Evolutionary conservation across 2,329 filamentous ascomycete genomes (phyloP), one percentile per base, ranked within the genome.

Genomic region (Apiospora saccharicola): DNA sequence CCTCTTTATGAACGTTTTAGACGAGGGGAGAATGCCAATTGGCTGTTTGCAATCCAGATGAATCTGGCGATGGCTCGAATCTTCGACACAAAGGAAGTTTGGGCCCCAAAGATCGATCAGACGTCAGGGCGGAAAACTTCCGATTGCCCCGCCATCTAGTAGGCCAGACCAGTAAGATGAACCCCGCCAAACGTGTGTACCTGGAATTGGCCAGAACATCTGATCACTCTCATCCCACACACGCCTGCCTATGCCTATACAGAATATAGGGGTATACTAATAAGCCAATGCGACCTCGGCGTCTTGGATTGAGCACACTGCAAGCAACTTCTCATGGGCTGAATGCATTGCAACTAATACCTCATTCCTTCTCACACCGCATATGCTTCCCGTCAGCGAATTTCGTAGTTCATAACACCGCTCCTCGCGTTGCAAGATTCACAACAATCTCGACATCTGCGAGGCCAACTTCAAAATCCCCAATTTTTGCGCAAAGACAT

Each of bases 51-150:
- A 24, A 64, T 41, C 57, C 67, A 49, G 41, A 49, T 6, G 43
- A 57, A 44, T 44, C 69, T 64, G n/a, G 53, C 44, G 53, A 47
- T 26, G 68, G 71, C 71, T 72, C 71, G 71, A 72, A 72, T 41
- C 68, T 72, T 72, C 71, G 57, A 72, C 64, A 46, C 22, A 22
- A 70, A 46, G 41, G 37, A 41, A 64, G 57, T 64, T 64, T 19
- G n/a, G 57, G 19, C 34, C 26, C 34, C 57, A 6, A 37, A 13
- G 34, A n/a, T 64, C 57, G 14, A 69, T 49, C 47, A 46, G 67
- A 69, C 67, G 67, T 49, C 67, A 69, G 67, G 44, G 67, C 67
- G 44, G 67, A 49, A 69, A 19, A 37, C 37, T 69, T 69, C 67
- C 67, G 67, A 44, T 41, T 41, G 67, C 67, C 67, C 67, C 67